Evolutionary conservation across 345 rosid genomes (phyloP).

Genomic region (Bruguiera gymnorhiza): DNA sequence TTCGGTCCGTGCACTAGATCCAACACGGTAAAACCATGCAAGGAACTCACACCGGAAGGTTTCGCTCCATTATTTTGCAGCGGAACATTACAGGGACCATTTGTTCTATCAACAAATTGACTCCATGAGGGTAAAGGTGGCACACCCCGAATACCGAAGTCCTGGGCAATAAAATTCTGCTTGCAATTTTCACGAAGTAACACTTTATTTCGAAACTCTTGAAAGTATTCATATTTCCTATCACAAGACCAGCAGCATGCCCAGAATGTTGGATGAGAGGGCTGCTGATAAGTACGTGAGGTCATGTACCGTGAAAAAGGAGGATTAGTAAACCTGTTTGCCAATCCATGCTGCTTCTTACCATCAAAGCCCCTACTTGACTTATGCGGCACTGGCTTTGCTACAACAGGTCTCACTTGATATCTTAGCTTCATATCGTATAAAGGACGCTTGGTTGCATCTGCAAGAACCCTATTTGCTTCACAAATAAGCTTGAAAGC

Average conservation of each 20-base stretch:
- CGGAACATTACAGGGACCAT: conserved; percentile 31
- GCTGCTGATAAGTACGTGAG: conserved; percentile 25
- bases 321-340: conserved; percentile 7
- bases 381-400: conserved; percentile 28
- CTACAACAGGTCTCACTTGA: conserved; percentile 20
- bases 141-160: conserved; percentile 34
- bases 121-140: conserved; percentile 27
- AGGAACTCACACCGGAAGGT: conserved; percentile 22
- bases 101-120: conserved; percentile 10
- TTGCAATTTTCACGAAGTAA: conserved; percentile 55
- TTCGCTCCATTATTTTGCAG: conserved; percentile 28
- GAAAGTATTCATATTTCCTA: conserved; percentile 39
- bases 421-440: conserved; percentile 53
- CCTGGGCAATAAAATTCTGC: conserved; percentile 44
- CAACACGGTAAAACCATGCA: conserved; percentile 19
- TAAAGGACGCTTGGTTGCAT: conserved; percentile 42
- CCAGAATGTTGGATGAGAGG: conserved; percentile 50
- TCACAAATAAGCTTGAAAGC: conserved; percentile 90
- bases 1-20: too few species aligned
- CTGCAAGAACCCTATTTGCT: conserved; percentile 61
- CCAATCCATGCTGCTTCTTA: conserved; percentile 27
- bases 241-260: conserved; percentile 60
- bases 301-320: conserved; percentile 21
- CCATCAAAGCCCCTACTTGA: conserved; percentile 26
- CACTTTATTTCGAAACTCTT: conserved; percentile 29